Base-by-base conservation (phyloP, 2,329 filamentous ascomycete genomes). In the Zarea fungicola region DNA sequence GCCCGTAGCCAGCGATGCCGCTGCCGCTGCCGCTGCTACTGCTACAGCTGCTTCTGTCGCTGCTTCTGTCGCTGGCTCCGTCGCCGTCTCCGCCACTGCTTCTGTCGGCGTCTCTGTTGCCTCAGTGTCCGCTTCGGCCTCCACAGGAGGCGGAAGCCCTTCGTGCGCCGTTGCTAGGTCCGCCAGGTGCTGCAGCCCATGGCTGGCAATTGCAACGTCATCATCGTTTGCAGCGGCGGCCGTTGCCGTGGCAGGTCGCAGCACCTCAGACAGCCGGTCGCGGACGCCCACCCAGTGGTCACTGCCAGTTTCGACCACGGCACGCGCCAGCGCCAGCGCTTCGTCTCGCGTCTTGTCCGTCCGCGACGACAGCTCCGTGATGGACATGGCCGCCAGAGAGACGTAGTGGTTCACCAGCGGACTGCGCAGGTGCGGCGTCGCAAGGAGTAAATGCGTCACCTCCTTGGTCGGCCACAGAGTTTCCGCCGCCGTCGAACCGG, bases 321-420 rank as follows among this genome's bases (percentile, higher is more conserved):
- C 73, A 52, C 72, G 75, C 21, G 85, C 70, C 7, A 80, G 69
- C 49, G 70, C 68, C 13, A 70, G 70, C 1, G 82, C 82, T 54
- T 83, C 80, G 5, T 80, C 76, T 37, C 73, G 74, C 3, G 76
- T 80, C 52, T 68, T 71, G 8, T 80, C 75, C 8, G 76, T 65
- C 56, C 76, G 78, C 26, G 68, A 67, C 28, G 68, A 67, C 28
- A 88, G 70, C 54, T 84, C 79, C 41, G 80, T 65, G 4, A 89
- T 68, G n/a, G 78, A 76, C 58, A 86, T 69, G 10, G 77, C 71
- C 2, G 76, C 73, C 9, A 88, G 70, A 11, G 74, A 75, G 47
- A 76, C 76, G 55, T 85, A 84, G 59, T 89, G 83, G 59, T 87
- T 81, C 48, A 81, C 81, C 37, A 89, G 67, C 0, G 85, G 84